Evolutionary conservation across 1,139 yeast genomes (phyloP), one percentile per base, ranked within the genome.

Genomic region (Saccharomyces pastorianus): DNA sequence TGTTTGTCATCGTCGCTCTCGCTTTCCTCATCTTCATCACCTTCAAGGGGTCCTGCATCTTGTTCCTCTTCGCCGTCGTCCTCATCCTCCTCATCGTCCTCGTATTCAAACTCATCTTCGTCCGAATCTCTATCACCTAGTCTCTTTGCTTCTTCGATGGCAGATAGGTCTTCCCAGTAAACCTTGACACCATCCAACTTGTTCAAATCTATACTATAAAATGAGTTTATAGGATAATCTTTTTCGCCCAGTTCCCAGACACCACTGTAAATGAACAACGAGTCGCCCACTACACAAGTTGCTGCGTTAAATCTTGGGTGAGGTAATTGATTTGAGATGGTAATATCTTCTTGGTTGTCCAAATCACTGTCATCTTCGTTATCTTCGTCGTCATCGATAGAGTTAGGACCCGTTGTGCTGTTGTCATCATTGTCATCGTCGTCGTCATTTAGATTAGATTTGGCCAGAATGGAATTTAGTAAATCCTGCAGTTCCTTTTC

Each of bases 271-370:
- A 93, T 85, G 68, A 84, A 93, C 55, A 90, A 75, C 0, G 79
- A 78, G 67, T 93, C 98, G 63, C 88, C 96, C 41, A 87, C 84
- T 1, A 93, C 96, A 57, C 95, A 84, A 4, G 91, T 81, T 1
- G 93, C 75, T 3, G 96, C 84, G 66, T 93, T 91, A 74, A 90
- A 93, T 64, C 98, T 77, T 6, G 93, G 83, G 65, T 93, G 98
- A 1, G 98, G 98, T 52, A 88, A 71, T 61, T 79, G 82, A 55
- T 75, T 80, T 59, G 82, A 71, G 0, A 83, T 42, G 17, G 29
- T 28, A 20, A 47, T 47, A 9, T 71, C 70, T 4, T 70, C 71
- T 20, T 72, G 74, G 17, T 71, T 78, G 17, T 76, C 78, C 25
- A 73, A 76, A 2, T 59, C 68, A 1, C 58, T 65, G 6, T 64